Conservation (phyloP, 140 eudicot species). For the Cichorium intybus region DNA sequence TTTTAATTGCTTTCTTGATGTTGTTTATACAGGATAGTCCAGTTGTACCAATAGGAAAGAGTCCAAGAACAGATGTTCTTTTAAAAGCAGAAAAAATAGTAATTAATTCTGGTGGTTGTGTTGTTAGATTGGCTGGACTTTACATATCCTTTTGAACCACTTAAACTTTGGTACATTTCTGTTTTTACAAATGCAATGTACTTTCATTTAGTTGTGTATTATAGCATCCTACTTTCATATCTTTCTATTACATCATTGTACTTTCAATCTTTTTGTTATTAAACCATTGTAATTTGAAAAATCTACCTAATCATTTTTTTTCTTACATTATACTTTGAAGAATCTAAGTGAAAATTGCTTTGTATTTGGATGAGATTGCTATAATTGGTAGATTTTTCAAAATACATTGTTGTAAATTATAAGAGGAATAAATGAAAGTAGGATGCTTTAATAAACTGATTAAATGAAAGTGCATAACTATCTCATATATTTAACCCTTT, state of each 20-base stretch:
- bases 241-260: background rate
- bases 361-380: no score
- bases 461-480: no score
- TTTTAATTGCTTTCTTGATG: background rate
- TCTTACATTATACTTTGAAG: no score
- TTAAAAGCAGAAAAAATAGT: slow-evolving; percentile 77
- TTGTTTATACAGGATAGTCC: slow-evolving; percentile 66
- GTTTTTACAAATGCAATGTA: background rate
- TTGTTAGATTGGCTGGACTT: slow-evolving; percentile 93
- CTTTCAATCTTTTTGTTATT: no score
- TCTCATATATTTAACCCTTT: no score
- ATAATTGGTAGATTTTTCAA: no score
- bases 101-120: slow-evolving; percentile 79
- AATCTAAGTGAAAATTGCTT: no score
- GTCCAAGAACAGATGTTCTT: slow-evolving; percentile 90
- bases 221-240: background rate
- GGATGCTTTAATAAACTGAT: no score
- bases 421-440: no score
- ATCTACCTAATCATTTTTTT: no score
- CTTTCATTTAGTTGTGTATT: no score
- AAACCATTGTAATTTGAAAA: background rate
- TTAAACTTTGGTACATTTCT: background rate
- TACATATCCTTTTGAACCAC: slow-evolving; percentile 71
- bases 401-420: no score
- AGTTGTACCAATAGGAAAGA: slow-evolving; percentile 80